Conservation (phyloP, 1,284 basidiomycete species). For the Cystobasidiaceae sp. region DNA sequence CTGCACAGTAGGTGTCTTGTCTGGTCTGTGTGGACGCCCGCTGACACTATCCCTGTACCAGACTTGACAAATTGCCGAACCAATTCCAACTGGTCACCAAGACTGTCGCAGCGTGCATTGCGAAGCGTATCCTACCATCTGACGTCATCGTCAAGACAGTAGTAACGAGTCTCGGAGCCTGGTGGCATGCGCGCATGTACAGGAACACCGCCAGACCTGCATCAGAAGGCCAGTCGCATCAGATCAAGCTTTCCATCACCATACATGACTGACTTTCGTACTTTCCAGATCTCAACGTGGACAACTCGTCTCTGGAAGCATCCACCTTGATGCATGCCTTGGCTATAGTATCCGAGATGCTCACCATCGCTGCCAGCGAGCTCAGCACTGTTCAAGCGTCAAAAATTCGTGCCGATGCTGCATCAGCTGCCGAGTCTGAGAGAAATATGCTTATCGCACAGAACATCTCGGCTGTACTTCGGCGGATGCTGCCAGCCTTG, state of each 20-base stretch:
- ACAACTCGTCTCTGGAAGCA: slow-evolving; percentile 9
- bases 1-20: not conserved
- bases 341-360: slow-evolving; percentile 12
- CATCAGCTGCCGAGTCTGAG: slow-evolving; percentile 10
- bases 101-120: slow-evolving; percentile 56
- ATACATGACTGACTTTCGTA: too few species aligned
- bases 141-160: slow-evolving; percentile 72
- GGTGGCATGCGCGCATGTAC: slow-evolving; percentile 74
- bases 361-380: slow-evolving; percentile 9
- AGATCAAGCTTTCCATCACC: too few species aligned
- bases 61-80: slow-evolving; percentile 4
- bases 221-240: slow-evolving; percentile 60
- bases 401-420: not conserved
- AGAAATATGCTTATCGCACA: slow-evolving; percentile 49
- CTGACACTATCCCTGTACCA: too few species aligned
- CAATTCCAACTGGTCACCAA: not conserved
- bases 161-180: slow-evolving; percentile 65
- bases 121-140: slow-evolving; percentile 63
- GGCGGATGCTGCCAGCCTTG: slow-evolving; percentile 77
- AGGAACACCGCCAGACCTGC: slow-evolving; percentile 39
- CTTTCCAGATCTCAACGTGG: not conserved
- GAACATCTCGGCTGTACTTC: slow-evolving; percentile 75
- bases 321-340: slow-evolving; percentile 15
- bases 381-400: not conserved
- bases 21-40: not conserved